Conservation (phyloP, 768 basidiomycete species). For the Aureoboletus auriporus region DNA sequence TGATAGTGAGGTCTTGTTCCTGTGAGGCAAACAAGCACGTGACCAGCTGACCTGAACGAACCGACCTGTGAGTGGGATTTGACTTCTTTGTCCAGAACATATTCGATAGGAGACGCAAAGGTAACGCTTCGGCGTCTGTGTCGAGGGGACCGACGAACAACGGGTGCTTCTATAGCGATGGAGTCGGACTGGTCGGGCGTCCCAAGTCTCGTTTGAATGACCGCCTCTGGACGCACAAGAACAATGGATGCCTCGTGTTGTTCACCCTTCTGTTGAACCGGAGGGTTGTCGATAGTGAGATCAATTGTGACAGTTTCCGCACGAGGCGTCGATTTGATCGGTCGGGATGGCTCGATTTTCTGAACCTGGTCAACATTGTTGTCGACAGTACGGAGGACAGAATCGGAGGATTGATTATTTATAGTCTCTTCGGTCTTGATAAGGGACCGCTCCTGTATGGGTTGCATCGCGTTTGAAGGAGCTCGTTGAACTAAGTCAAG, state of each 20-base stretch:
- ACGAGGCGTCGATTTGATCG: constrained; percentile 13
- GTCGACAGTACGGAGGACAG: background rate
- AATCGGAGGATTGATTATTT: background rate
- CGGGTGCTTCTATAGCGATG: background rate
- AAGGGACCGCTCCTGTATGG: background rate
- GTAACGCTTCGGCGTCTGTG: constrained; percentile 22
- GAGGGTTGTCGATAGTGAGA: constrained; percentile 36
- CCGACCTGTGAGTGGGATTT: background rate
- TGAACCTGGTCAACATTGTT: background rate
- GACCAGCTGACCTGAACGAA: constrained; percentile 10
- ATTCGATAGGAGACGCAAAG: constrained; percentile 28
- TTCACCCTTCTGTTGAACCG: constrained; percentile 8
- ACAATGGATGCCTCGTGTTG: background rate
- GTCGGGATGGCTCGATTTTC: constrained; percentile 8
- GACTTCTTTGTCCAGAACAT: constrained; percentile 3
- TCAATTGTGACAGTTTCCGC: constrained; percentile 38
- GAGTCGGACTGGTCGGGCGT: background rate
- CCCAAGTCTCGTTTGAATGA: background rate
- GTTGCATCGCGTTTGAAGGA: background rate
- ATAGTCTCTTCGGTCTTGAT: constrained; percentile 1
- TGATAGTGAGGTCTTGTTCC: background rate
- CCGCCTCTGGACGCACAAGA: background rate
- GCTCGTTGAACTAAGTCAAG: constrained; percentile 12
- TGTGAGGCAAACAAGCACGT: background rate
- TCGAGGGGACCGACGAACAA: constrained; percentile 1